Evolutionary conservation across 75 land plant genomes (phyloP).

Genomic region (Cupressus sempervirens): DNA sequence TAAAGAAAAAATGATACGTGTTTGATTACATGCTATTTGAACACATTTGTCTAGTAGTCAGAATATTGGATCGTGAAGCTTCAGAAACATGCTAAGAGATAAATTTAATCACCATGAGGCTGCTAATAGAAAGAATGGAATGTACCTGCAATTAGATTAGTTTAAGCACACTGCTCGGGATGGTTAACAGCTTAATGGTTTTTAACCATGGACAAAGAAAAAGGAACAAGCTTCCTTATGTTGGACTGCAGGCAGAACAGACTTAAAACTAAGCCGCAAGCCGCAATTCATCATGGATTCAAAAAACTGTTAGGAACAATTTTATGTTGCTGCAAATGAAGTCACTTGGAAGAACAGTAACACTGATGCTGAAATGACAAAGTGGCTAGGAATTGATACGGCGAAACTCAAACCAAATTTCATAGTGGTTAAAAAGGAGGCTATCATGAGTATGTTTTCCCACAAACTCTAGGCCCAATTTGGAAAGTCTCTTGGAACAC

Average conservation of each 20-base stretch:
- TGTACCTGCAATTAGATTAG: neutral
- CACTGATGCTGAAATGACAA: neutral
- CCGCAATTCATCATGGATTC: neutral
- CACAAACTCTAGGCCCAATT: conserved; percentile 57
- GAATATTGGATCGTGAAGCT: neutral
- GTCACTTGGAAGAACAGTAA: neutral
- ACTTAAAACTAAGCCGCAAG: neutral
- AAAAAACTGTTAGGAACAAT: neutral
- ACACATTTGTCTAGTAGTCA: neutral
- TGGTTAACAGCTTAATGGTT: neutral
- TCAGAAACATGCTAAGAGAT: neutral
- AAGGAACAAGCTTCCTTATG: neutral
- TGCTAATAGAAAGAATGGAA: neutral
- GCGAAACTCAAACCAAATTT: conserved; percentile 86
- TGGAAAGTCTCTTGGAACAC: conserved; percentile 54
- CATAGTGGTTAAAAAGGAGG: conserved; percentile 90
- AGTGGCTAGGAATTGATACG: conserved; percentile 8
- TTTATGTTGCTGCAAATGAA: neutral
- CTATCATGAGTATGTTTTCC: conserved; percentile 94
- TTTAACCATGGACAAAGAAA: neutral
- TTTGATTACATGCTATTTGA: neutral
- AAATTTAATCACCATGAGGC: neutral
- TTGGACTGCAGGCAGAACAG: neutral
- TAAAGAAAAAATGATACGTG: neutral
- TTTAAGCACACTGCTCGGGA: neutral